Percentiles rank a stretch among this genome's conserved stretches.
Conservation (phyloP, 495 filamentous ascomycete species). For the Trichoderma erinaceum region DNA sequence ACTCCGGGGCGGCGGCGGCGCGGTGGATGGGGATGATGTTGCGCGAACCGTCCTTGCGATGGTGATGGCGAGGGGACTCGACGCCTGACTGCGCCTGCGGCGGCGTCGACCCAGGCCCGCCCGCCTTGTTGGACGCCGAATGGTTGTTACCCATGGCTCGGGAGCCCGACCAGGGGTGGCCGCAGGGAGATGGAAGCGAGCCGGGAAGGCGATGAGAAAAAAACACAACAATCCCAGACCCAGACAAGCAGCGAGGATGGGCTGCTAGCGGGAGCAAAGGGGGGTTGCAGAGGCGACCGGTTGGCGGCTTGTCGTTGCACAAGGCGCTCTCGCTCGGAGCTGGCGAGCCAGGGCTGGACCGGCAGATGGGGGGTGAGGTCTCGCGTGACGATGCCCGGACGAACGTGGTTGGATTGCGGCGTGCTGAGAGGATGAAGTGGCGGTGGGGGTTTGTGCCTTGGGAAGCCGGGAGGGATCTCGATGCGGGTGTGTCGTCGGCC, state of each 20-base stretch:
- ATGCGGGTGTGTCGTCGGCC: background rate
- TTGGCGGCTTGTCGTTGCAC: constrained; percentile 12
- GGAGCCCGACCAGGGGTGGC: constrained; percentile 20
- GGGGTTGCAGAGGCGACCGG: constrained; percentile 10
- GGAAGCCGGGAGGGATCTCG: background rate
- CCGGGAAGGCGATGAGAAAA: constrained; percentile 16
- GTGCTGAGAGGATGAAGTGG: constrained; percentile 1
- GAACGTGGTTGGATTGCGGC: constrained; percentile 11
- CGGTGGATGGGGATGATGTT: constrained; percentile 19
- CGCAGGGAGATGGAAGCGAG: constrained; percentile 17
- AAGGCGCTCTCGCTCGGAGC: background rate
- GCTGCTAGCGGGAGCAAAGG: constrained; percentile 12
- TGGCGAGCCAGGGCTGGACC: constrained; percentile 1
- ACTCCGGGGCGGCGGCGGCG: constrained; percentile 45
- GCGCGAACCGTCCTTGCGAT: constrained; percentile 19
- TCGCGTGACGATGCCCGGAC: constrained; percentile 6
- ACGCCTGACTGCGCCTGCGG: constrained; percentile 19
- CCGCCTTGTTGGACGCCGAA: constrained; percentile 31
- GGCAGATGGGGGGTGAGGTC: background rate
- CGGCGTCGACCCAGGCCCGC: constrained; percentile 25
- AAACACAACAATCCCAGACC: background rate
- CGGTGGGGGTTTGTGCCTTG: constrained; percentile 3
- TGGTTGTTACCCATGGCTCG: constrained; percentile 39
- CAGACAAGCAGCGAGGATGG: background rate
- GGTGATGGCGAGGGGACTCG: constrained; percentile 22